Evolutionary conservation across 345 rosid genomes (phyloP).

Genomic region (Abelmoschus esculentus): DNA sequence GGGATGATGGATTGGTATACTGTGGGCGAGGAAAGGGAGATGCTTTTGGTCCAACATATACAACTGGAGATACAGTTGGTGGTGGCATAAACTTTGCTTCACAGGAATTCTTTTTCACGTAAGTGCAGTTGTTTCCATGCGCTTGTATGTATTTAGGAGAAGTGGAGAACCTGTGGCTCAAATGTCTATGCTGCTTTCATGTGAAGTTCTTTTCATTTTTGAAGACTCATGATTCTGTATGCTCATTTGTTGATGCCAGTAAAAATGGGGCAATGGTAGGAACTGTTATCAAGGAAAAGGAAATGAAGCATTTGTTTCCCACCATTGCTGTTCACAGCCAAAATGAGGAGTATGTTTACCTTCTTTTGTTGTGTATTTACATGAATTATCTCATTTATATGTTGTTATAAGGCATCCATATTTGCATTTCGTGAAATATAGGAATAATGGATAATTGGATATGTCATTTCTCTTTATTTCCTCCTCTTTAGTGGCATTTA

Average conservation of each 20-base stretch:
- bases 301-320: slow-evolving; percentile 65
- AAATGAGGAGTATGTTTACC: slow-evolving; percentile 76
- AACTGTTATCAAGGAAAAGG: slow-evolving; percentile 52
- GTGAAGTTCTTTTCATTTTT: slow-evolving; percentile 7
- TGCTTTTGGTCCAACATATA: slow-evolving; percentile 76
- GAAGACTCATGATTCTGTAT: slow-evolving; percentile 6
- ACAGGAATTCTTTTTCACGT: slow-evolving; percentile 93
- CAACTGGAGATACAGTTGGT: slow-evolving; percentile 72
- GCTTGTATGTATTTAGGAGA: neutral
- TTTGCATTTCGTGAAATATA: neutral
- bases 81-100: slow-evolving; percentile 86
- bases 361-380: slow-evolving; percentile 5
- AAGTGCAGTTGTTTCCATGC: slow-evolving; percentile 28
- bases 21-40: slow-evolving; percentile 74
- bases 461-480: neutral
- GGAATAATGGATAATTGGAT: neutral
- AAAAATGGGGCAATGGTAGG: slow-evolving; percentile 56
- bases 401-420: neutral
- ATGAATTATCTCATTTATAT: neutral
- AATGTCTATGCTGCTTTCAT: neutral
- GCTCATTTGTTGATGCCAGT: slow-evolving; percentile 35
- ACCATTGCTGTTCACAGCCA: slow-evolving; percentile 93
- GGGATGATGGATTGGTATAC: slow-evolving; percentile 83
- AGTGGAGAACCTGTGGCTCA: neutral
- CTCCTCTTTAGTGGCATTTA: neutral